These are phyloP conservation scores for Ogataea sp. DNA, from an alignment of 805 yeast genomes.

Conservation along the genomic window DNA sequence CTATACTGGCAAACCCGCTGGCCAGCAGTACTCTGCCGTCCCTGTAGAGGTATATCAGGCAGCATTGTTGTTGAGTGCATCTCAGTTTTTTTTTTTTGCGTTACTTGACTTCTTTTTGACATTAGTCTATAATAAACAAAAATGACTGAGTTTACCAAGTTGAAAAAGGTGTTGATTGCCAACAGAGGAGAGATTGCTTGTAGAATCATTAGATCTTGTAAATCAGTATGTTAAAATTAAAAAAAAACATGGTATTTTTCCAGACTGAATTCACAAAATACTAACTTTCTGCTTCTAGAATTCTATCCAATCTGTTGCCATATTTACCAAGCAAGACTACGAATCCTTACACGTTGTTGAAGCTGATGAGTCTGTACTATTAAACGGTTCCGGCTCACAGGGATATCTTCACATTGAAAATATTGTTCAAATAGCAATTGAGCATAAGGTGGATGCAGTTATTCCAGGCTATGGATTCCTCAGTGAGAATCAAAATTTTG, in stretches of 20 bases:
- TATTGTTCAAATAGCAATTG: constrained; percentile 21
- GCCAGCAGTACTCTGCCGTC: too few species aligned
- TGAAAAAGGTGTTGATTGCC: constrained; percentile 15
- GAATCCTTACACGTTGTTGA: constrained; percentile 21
- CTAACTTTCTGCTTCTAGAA: neutral
- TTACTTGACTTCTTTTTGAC: too few species aligned
- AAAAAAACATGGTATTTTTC: too few species aligned
- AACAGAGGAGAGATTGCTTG: constrained; percentile 21
- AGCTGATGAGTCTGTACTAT: constrained; percentile 17
- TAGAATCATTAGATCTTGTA: constrained; percentile 15
- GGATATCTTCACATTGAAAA: constrained; percentile 17
- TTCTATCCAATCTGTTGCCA: constrained; percentile 12
- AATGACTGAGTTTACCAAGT: constrained; percentile 3
- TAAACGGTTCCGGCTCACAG: constrained; percentile 20
- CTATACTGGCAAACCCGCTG: too few species aligned
- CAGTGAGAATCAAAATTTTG: constrained; percentile 23
- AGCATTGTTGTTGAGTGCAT: too few species aligned
- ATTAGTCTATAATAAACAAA: too few species aligned
- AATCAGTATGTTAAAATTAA: constrained; percentile 2
- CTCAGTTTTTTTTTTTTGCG: too few species aligned
- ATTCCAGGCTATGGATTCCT: constrained; percentile 34
- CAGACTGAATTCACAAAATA: neutral
- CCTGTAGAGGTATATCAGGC: too few species aligned
- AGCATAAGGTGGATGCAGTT: constrained; percentile 25
- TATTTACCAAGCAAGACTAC: constrained; percentile 18